Base-by-base conservation (phyloP, 768 basidiomycete genomes). In the Solioccasus polychromus region DNA sequence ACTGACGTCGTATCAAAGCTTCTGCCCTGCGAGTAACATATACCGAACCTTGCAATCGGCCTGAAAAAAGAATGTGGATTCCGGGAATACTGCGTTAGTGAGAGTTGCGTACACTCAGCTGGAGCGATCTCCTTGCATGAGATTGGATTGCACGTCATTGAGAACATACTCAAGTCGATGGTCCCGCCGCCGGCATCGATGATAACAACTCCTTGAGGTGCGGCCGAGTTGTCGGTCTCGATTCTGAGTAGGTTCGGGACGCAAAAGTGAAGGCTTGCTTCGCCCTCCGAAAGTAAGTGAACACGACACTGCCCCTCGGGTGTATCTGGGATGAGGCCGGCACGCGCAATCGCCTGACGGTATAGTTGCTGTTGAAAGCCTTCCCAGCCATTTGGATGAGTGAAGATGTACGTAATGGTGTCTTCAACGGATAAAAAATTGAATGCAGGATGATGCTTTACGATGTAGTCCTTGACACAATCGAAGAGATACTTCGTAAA, bases 41-140 rank as follows among this genome's bases (percentile, higher is more conserved):
- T 1, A 74, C 65, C 0, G 76, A 77, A 17, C 76, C 76, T 35
- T 70, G 61, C 38, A 76, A 67, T 23, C 67, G 65, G 57, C 74
- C 75, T 76, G n/a, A n/a, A n/a, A 35, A 15, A 20, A 22, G n/a
- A 8, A 8, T 3, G 15, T 2, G n/a, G 19, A 29, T 20, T 5
- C 25, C 20, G 41, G 18, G 25, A 9, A 10, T 23, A 32, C 9
- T 20, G 19, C 3, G 17, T 23, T 3, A 3, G 3, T 1, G 7
- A 20, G 8, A 29, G 6, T 9, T 15, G 10, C 42, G 9, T 47
- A 63, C 66, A 66, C 25, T 60, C 62, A 41, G 60, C 54, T 19
- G 59, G 55, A 20, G 56, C 54, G 36, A 71, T 55, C 45, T 71
- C 68, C 20, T 74, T 51, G 25, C 70, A 62, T 6, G 46, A 55